Conservation (phyloP, 2,329 filamentous ascomycete species). For the Lecanoromycetidae sp. region DNA sequence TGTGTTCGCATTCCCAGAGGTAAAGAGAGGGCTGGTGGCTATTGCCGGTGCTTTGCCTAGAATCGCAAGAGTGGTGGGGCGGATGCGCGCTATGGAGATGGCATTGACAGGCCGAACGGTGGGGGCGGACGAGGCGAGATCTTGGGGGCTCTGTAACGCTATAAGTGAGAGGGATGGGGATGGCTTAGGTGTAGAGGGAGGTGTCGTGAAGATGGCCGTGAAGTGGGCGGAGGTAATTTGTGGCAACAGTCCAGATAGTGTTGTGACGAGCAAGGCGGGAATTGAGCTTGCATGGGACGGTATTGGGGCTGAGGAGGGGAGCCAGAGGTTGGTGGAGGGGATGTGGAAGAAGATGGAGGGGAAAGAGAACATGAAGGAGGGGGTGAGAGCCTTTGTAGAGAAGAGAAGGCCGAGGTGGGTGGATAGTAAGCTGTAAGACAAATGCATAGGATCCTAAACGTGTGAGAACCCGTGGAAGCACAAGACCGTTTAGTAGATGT, state of each 20-base stretch:
- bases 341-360: conserved; percentile 49
- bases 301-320: conserved; percentile 51
- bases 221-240: conserved; percentile 50
- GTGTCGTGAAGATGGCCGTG: conserved; percentile 39
- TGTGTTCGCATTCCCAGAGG: conserved; percentile 58
- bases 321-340: conserved; percentile 43
- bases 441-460: not conserved
- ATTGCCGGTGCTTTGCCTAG: conserved; percentile 59
- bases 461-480: too few species aligned
- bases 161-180: conserved; percentile 36
- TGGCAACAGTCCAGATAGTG: conserved; percentile 59
- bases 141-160: conserved; percentile 60
- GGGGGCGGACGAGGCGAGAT: conserved; percentile 45
- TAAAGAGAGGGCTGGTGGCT: conserved; percentile 57
- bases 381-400: conserved; percentile 63
- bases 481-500: too few species aligned
- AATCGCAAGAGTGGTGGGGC: conserved; percentile 52
- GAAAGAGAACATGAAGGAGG: conserved; percentile 64
- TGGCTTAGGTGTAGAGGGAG: conserved; percentile 26
- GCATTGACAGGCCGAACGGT: conserved; percentile 52
- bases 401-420: conserved; percentile 59
- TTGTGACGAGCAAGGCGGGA: conserved; percentile 62
- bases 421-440: conserved; percentile 25
- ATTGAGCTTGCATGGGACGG: conserved; percentile 62
- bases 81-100: conserved; percentile 59